Percentiles rank a stretch among this genome's conserved stretches.
Conservation (phyloP, 805 yeast species). For the Ogataea methylovora region DNA sequence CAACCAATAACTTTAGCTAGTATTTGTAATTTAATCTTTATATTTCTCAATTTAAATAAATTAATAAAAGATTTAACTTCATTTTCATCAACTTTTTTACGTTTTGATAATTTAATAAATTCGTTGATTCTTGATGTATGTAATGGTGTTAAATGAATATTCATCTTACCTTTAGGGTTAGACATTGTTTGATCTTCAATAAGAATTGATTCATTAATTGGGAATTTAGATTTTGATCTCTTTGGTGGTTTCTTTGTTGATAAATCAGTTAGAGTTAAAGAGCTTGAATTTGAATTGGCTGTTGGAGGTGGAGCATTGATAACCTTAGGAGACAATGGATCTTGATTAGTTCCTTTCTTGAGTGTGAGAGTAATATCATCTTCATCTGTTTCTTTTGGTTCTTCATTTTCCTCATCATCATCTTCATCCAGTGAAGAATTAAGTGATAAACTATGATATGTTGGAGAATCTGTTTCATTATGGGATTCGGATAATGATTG, state of each 20-base stretch:
- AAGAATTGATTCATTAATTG: neutral
- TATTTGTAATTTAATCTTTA: slow-evolving; percentile 14
- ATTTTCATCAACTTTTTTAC: slow-evolving; percentile 8
- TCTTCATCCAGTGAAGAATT: too few relatives aligned
- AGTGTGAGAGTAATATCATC: neutral
- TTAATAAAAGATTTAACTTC: slow-evolving; percentile 16
- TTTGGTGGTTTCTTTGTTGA: neutral
- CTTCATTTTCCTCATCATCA: neutral
- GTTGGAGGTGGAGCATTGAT: neutral
- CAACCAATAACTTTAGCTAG: slow-evolving; percentile 13
- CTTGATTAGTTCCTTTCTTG: neutral
- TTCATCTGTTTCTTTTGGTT: neutral
- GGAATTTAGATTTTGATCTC: neutral
- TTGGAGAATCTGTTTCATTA: too few relatives aligned
- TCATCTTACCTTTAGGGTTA: neutral
- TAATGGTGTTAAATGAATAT: slow-evolving; percentile 9
- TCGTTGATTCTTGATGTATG: slow-evolving; percentile 6
- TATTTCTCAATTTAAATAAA: slow-evolving; percentile 16
- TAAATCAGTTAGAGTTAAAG: neutral
- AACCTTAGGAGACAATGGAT: neutral
- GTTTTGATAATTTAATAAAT: slow-evolving; percentile 8
- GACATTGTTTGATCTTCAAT: too few relatives aligned
- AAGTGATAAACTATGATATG: too few relatives aligned
- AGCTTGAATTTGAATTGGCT: neutral
- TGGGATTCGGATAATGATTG: neutral